Evolutionary conservation across 352 stramenopile genomes (phyloP).

Genomic region (Phytophthora citricola): DNA sequence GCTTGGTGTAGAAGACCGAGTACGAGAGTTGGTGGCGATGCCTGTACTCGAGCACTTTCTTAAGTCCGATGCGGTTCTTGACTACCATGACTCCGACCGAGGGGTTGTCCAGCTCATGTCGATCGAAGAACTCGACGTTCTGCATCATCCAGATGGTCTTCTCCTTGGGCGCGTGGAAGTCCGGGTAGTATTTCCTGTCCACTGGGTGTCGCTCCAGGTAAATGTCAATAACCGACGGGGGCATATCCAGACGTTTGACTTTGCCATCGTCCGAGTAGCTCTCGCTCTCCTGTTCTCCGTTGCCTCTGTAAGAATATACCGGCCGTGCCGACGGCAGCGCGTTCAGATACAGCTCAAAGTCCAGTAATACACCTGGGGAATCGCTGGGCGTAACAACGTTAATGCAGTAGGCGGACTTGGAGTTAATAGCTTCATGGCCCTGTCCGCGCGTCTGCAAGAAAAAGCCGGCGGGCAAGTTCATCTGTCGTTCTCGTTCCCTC

Average conservation of each 20-base stretch:
- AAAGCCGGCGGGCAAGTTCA: constrained; percentile 58
- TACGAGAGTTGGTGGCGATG: constrained; percentile 78
- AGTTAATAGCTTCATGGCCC: constrained; percentile 69
- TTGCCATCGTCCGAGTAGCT: constrained; percentile 14
- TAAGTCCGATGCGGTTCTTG: constrained; percentile 82
- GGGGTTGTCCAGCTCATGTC: constrained; percentile 73
- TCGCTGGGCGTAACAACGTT: constrained; percentile 75
- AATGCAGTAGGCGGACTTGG: constrained; percentile 76
- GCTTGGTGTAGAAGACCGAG: constrained; percentile 84
- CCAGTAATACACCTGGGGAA: constrained; percentile 62
- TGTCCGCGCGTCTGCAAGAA: constrained; percentile 79
- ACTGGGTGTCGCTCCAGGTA: constrained; percentile 80
- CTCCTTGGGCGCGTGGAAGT: constrained; percentile 56
- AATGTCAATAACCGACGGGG: constrained; percentile 78
- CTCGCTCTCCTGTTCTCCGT: constrained; percentile 38
- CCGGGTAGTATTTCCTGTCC: constrained; percentile 74
- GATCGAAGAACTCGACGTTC: constrained; percentile 86
- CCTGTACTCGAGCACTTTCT: constrained; percentile 86
- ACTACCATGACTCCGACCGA: constrained; percentile 84
- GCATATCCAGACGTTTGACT: constrained; percentile 50
- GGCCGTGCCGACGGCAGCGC: constrained; percentile 70
- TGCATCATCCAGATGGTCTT: constrained; percentile 90
- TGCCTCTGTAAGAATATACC: constrained; percentile 53
- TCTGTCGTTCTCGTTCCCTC: constrained; percentile 30
- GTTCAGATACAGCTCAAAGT: constrained; percentile 80